These are phyloP conservation scores for Boletus tomentosulus DNA, from an alignment of 768 basidiomycete species.

Conservation along the genomic window DNA sequence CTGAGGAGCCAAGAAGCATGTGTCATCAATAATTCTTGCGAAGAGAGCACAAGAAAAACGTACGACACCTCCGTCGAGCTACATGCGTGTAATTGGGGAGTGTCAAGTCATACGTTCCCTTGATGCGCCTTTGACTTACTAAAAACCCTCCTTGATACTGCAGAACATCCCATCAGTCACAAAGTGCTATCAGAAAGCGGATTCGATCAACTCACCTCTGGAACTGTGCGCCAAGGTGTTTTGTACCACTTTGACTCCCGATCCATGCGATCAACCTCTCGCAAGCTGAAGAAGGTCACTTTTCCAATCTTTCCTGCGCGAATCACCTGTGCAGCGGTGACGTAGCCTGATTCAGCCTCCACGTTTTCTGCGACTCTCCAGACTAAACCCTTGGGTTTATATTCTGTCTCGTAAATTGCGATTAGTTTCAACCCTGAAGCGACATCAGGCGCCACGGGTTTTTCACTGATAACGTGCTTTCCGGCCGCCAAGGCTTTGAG, in stretches of 20 bases:
- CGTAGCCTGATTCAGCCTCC: slow-evolving; percentile 60
- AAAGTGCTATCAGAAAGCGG: neutral
- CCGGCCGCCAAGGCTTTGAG: slow-evolving; percentile 63
- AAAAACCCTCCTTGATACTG: slow-evolving; percentile 82
- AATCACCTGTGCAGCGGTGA: slow-evolving; percentile 43
- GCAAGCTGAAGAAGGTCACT: slow-evolving; percentile 61
- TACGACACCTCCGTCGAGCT: slow-evolving; percentile 81
- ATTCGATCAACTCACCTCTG: slow-evolving; percentile 52
- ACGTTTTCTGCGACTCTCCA: slow-evolving; percentile 84
- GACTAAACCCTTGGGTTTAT: slow-evolving; percentile 62
- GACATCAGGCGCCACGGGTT: slow-evolving; percentile 76
- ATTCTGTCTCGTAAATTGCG: slow-evolving; percentile 57
- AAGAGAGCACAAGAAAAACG: slow-evolving; percentile 23
- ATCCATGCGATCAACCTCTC: slow-evolving; percentile 50
- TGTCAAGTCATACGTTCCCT: neutral
- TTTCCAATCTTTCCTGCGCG: slow-evolving; percentile 64
- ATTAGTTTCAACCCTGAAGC: slow-evolving; percentile 60
- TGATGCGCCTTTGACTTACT: slow-evolving; percentile 40
- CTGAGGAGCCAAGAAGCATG: slow-evolving; percentile 28
- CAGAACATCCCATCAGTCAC: neutral
- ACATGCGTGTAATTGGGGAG: slow-evolving; percentile 4
- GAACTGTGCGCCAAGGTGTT: slow-evolving; percentile 79
- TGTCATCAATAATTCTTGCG: neutral
- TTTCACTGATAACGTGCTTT: slow-evolving; percentile 88
- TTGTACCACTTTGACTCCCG: slow-evolving; percentile 72